Evolutionary conservation across 495 filamentous ascomycete species (phyloP).

Genomic region (Neohortaea acidophila): DNA sequence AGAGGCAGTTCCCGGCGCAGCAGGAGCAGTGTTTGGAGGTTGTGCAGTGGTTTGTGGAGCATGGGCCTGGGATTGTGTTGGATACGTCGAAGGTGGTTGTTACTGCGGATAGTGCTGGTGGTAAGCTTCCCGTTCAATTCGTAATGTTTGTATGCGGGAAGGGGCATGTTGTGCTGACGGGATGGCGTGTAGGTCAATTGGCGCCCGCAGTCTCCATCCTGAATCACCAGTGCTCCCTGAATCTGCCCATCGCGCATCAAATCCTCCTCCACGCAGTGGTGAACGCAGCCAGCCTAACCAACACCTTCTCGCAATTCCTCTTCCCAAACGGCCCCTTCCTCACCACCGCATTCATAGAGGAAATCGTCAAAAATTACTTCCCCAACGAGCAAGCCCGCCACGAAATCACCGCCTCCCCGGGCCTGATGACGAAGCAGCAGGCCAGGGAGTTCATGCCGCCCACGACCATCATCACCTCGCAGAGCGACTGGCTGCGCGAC

Average conservation of each 20-base stretch:
- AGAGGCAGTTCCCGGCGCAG: constrained; percentile 22
- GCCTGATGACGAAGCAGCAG: constrained; percentile 11
- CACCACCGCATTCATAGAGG: too few species aligned
- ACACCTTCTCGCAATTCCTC: too few species aligned
- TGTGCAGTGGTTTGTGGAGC: constrained; percentile 18
- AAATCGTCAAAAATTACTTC: too few species aligned
- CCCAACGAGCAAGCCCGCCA: constrained; percentile 12
- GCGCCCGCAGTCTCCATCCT: constrained; percentile 9
- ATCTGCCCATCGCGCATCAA: constrained; percentile 7
- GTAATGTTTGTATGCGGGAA: not conserved
- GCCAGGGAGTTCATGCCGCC: constrained; percentile 27
- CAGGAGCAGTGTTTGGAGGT: constrained; percentile 21
- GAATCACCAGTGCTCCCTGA: constrained; percentile 6
- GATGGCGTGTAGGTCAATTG: not conserved
- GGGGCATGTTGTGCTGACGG: not conserved
- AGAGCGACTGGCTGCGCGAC: constrained; percentile 34
- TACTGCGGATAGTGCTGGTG: constrained; percentile 24
- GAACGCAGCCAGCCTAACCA: too few species aligned
- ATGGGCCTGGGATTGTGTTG: constrained; percentile 15
- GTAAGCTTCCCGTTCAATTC: too few species aligned
- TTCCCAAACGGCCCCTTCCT: too few species aligned
- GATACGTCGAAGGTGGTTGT: constrained; percentile 12
- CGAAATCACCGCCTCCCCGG: constrained; percentile 16
- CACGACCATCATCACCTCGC: constrained; percentile 32
- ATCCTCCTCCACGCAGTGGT: constrained; percentile 21